These are phyloP conservation scores for Blastobotrys ciferrii DNA, from an alignment of 1,139 yeast genomes.

Conservation along the genomic window DNA sequence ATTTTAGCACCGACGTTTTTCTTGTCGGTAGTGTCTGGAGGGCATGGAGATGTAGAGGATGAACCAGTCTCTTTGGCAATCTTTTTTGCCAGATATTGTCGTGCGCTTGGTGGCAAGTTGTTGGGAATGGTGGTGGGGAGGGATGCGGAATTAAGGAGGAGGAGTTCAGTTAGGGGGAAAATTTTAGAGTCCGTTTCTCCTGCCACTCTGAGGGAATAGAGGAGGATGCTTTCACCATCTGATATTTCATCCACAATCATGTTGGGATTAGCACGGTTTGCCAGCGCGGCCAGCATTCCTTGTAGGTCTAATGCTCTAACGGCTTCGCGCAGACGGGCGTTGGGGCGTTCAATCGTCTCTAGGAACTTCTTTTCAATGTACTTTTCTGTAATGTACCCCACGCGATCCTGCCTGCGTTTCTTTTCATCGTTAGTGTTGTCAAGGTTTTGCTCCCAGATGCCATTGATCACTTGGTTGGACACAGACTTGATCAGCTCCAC, in stretches of 20 bases:
- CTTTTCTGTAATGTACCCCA: constrained; percentile 40
- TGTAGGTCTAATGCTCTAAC: constrained; percentile 35
- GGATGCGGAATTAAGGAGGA: constrained; percentile 62
- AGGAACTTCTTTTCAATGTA: constrained; percentile 43
- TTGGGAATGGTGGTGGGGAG: constrained; percentile 29
- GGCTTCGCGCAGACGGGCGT: constrained; percentile 37
- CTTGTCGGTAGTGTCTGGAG: not conserved
- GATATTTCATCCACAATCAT: constrained; percentile 25
- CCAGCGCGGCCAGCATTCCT: constrained; percentile 38
- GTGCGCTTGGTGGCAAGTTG: constrained; percentile 16
- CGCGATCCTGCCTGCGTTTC: constrained; percentile 39
- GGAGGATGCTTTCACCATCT: constrained; percentile 30
- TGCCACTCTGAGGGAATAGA: constrained; percentile 31
- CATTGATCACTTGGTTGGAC: constrained; percentile 64
- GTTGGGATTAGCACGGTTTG: constrained; percentile 43
- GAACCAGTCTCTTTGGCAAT: constrained; percentile 12
- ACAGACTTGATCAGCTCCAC: constrained; percentile 56
- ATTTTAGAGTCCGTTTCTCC: constrained; percentile 24
- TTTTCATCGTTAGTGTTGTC: constrained; percentile 42
- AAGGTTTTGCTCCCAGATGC: constrained; percentile 52
- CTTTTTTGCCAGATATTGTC: constrained; percentile 13
- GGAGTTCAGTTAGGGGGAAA: constrained; percentile 73
- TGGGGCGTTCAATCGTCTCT: constrained; percentile 37
- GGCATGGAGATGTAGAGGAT: too few species aligned
- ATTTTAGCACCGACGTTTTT: constrained; percentile 14